Percentiles rank a stretch among this genome's conserved stretches.
phyloP scores from a whole-genome alignment of 202 grass and related monocot genomes.

The Setaria italica region DNA sequence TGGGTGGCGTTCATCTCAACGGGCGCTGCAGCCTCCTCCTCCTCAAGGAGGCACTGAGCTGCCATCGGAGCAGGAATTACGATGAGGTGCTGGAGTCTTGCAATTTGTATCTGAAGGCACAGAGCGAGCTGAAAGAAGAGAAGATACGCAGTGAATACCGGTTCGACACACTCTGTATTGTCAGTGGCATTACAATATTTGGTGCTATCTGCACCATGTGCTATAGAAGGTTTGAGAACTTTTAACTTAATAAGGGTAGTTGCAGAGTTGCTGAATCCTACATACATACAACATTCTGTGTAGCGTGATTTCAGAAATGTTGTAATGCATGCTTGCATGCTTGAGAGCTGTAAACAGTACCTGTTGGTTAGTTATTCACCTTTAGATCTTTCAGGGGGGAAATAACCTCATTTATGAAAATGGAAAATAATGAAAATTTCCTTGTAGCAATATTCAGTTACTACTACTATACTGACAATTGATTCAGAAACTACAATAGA shows the following conservation, averaged over 20 bases:
- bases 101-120: constrained; percentile 48
- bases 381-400: background rate
- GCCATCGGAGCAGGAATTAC: constrained; percentile 47
- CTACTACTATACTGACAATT: background rate
- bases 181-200: constrained; percentile 44
- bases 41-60: constrained; percentile 50
- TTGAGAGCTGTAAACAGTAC: background rate
- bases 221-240: constrained; percentile 39
- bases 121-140: constrained; percentile 52
- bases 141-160: constrained; percentile 50
- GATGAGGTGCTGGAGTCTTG: constrained; percentile 53
- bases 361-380: background rate
- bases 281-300: background rate
- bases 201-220: constrained; percentile 41
- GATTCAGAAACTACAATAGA: background rate
- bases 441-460: background rate
- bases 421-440: background rate
- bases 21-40: constrained; percentile 48
- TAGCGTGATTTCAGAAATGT: background rate
- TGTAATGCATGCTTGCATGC: constrained; percentile 6
- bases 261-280: background rate
- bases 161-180: constrained; percentile 43
- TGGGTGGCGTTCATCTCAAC: constrained; percentile 29
- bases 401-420: too few relatives aligned
- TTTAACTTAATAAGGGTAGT: constrained; percentile 1